These are phyloP conservation scores for Choanephora cucurbitarum DNA, from an alignment of 371 early-diverging fungal species.

Conservation along the genomic window DNA sequence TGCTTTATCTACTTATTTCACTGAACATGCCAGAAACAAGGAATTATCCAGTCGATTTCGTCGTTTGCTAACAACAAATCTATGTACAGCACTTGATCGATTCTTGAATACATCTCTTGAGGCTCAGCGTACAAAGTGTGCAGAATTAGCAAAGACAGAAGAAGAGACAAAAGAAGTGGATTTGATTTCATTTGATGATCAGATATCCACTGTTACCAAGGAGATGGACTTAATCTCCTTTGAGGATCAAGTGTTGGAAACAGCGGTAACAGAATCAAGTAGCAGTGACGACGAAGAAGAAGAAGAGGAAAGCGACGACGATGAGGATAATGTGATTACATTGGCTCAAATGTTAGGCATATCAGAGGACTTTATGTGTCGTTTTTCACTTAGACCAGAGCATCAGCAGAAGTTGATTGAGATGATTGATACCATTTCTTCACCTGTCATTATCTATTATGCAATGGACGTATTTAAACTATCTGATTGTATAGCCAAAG, in stretches of 20 bases:
- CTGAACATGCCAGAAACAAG: conserved; percentile 20
- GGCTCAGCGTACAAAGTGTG: conserved; percentile 7
- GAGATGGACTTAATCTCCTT: conserved; percentile 38
- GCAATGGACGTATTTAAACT: conserved; percentile 37
- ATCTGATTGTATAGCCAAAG: conserved; percentile 15
- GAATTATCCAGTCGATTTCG: conserved; percentile 34
- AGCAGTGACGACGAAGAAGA: conserved; percentile 7
- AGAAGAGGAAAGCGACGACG: conserved; percentile 21
- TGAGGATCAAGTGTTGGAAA: conserved; percentile 16
- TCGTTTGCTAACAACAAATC: conserved; percentile 23
- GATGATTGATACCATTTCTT: conserved; percentile 24
- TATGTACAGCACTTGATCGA: conserved; percentile 26
- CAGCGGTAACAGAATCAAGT: conserved; percentile 19
- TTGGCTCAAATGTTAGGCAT: conserved; percentile 14
- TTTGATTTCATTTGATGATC: conserved; percentile 34
- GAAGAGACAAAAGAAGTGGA: conserved; percentile 19
- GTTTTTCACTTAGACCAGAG: conserved; percentile 6
- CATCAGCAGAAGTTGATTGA: conserved; percentile 30
- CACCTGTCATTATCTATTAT: conserved; percentile 39
- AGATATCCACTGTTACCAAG: not conserved
- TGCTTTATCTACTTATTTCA: conserved; percentile 20
- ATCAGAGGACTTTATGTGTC: conserved; percentile 1
- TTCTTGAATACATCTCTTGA: conserved; percentile 28
- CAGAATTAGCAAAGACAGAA: not conserved
- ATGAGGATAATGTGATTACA: conserved; percentile 11